Evolutionary conservation across 2,329 filamentous ascomycete species (phyloP), one percentile per base, ranked within the genome.

Genomic region (Botrytis medusae): DNA sequence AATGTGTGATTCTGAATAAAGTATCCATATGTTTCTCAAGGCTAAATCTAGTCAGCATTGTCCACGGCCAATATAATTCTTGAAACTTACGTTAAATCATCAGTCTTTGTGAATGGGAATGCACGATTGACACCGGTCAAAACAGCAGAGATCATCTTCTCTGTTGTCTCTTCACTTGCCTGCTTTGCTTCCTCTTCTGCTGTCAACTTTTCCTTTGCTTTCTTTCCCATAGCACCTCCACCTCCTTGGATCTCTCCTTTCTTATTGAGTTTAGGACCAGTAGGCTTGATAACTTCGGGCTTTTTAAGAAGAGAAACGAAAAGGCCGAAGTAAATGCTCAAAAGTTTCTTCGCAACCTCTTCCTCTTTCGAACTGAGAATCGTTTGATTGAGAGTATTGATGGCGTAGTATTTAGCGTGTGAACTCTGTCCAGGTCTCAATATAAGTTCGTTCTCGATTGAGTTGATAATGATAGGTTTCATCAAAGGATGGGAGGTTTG

Each of bases 361-460:
- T 94, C 91, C 80, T 98, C 95, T 79, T 92, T 96, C 72, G 84
- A 88, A 82, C 93, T 97, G 68, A 99, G 84, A 68, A 98, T 95
- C 0, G 95, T 98, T 83, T 99, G 97, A 81, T 99, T 99, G 68
- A 99, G 86, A 0, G 96, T 98, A 81, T 98, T 98, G 81, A 97
- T 91, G 48, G 94, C 95, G 82, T 97, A 98, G 83, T 99, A 99
- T 81, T 93, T 97, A 59, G 95, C 93, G 78, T 97, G 93, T 51
- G 92, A 86, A 79, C 90, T 95, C 82, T 98, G 96, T 18, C 93
- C 93, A 0, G 95, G 93, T 70, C 94, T 90, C 81, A 98, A 92
- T 34, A 99, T 85, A 64, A 97, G 88, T 78, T 98, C 95, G 72
- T 92, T 91, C 82, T 99, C 95, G 61, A 99, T 90, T 16, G 91